Evolutionary conservation across 176 grass and related monocot genomes (phyloP).

Genomic region (Pharus latifolius): DNA sequence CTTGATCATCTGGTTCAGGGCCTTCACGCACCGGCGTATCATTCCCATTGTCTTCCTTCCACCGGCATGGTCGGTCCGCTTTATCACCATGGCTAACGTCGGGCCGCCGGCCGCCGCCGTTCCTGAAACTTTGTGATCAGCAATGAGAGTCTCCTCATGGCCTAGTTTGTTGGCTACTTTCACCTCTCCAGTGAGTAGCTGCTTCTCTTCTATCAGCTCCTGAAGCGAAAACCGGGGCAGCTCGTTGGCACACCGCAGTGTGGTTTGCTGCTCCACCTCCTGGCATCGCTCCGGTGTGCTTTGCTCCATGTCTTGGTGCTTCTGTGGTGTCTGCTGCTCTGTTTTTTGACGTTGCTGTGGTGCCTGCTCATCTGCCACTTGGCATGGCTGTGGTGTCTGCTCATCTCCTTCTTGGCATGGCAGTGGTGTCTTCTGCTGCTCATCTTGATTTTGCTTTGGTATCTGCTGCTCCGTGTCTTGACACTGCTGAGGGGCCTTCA

Average conservation of each 20-base stretch:
- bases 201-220: constrained; percentile 65
- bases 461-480: neutral
- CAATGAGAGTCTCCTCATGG: neutral
- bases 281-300: constrained; percentile 4
- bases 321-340: neutral
- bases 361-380: neutral
- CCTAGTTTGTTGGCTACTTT: neutral
- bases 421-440: neutral
- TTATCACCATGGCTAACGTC: constrained; percentile 32
- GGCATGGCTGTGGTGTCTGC: neutral
- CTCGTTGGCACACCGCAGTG: neutral
- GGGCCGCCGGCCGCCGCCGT: neutral
- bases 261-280: neutral
- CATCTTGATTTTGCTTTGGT: neutral
- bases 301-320: neutral
- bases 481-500: neutral
- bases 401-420: neutral
- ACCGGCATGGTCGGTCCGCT: constrained; percentile 13
- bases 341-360: neutral
- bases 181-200: constrained; percentile 33
- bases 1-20: constrained; percentile 74
- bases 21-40: constrained; percentile 60
- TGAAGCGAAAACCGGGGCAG: constrained; percentile 52
- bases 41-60: constrained; percentile 38
- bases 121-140: neutral